Conservation (phyloP, 1,284 basidiomycete species). For the Pterula multifida region DNA sequence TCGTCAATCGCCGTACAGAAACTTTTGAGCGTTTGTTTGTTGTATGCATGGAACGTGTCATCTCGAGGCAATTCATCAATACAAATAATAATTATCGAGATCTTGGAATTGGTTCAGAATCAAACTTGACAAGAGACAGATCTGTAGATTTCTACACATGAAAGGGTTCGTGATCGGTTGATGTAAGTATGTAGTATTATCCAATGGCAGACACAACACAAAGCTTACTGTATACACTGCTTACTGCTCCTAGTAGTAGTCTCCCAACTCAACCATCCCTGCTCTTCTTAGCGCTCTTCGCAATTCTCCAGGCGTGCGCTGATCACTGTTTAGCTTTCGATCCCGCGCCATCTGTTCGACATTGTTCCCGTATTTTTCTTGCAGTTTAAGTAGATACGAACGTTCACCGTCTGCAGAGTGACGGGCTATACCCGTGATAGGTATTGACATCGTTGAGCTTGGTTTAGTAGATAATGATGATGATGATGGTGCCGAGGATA, state of each 20-base stretch:
- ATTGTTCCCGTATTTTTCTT: slow-evolving; percentile 65
- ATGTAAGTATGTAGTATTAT: too few species aligned
- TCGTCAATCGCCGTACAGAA: too few species aligned
- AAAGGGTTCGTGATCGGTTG: not conserved
- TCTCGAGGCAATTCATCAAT: not conserved
- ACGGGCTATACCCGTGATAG: slow-evolving; percentile 37
- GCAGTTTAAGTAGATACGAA: slow-evolving; percentile 56
- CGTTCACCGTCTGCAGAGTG: slow-evolving; percentile 64
- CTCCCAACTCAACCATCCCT: slow-evolving; percentile 22
- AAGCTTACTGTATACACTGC: not conserved
- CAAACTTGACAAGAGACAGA: too few species aligned
- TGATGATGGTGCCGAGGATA: slow-evolving; percentile 18
- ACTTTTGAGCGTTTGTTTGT: too few species aligned
- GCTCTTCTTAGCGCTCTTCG: slow-evolving; percentile 45
- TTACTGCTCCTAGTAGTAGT: not conserved
- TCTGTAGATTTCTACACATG: not conserved
- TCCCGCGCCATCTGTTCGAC: slow-evolving; percentile 73
- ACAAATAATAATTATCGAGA: not conserved
- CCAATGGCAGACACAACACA: not conserved
- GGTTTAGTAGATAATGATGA: too few species aligned
- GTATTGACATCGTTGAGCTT: slow-evolving; percentile 24
- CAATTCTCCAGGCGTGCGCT: slow-evolving; percentile 82
- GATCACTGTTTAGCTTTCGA: slow-evolving; percentile 69
- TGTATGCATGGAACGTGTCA: not conserved
- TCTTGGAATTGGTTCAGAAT: too few species aligned